A percentile compares a stretch with the other conserved stretches of the same genome.
Conservation (phyloP, 352 stramenopile species). For the Globisporangium echinulatum region DNA sequence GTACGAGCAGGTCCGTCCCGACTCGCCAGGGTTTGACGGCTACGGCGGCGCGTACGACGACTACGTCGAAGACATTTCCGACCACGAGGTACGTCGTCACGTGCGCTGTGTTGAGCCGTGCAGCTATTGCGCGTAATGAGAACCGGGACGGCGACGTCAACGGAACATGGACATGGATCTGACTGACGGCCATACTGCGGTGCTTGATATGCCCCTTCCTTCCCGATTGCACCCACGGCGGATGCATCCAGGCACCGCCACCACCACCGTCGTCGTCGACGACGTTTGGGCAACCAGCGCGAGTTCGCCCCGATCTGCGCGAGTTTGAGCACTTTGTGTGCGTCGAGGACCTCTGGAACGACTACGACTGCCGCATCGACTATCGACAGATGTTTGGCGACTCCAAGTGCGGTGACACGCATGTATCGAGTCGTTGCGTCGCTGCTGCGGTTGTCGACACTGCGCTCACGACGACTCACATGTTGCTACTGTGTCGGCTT, state of each 20-base stretch:
- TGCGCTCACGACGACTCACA: too few relatives aligned
- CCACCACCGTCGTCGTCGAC: slow-evolving; percentile 3
- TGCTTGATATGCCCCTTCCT: too few relatives aligned
- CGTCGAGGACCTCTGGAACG: slow-evolving; percentile 43
- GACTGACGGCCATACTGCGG: too few relatives aligned
- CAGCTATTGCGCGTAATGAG: too few relatives aligned
- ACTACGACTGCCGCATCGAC: slow-evolving; percentile 59
- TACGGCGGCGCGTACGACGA: slow-evolving; percentile 16
- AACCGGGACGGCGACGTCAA: too few relatives aligned
- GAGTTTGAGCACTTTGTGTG: slow-evolving; percentile 63
- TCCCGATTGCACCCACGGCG: too few relatives aligned
- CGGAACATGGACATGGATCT: not conserved
- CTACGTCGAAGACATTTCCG: slow-evolving; percentile 58
- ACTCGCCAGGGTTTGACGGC: slow-evolving; percentile 14
- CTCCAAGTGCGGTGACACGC: slow-evolving; percentile 28
- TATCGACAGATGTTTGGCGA: slow-evolving; percentile 71
- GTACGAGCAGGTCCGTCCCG: slow-evolving; percentile 23
- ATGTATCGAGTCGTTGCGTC: too few relatives aligned
- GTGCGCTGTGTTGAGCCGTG: too few relatives aligned
- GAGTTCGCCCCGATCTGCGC: slow-evolving; percentile 30
- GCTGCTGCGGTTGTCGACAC: too few relatives aligned
- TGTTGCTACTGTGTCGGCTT: not conserved
- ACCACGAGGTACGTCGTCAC: slow-evolving; percentile 38
- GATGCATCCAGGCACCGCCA: too few relatives aligned
- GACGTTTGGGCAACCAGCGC: slow-evolving; percentile 13